Base-by-base conservation (phyloP, 2,329 filamentous ascomycete species). In the Didymella keratinophila region DNA sequence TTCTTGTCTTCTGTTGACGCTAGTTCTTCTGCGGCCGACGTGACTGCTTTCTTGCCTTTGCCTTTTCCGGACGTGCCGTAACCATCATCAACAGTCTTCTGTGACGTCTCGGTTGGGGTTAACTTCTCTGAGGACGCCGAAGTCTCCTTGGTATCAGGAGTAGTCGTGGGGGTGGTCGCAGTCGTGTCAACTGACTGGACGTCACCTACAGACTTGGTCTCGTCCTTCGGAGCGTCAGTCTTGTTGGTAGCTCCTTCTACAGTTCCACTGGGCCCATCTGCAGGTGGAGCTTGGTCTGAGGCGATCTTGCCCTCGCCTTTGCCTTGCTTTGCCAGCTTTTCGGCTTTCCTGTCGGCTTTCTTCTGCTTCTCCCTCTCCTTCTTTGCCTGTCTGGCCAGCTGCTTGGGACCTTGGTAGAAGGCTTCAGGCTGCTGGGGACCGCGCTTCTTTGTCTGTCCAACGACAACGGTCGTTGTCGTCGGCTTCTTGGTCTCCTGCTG, bases 291-390 rank as follows among this genome's bases (percentile, higher is more conserved):
- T n/a, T 45, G 21, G 23, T 44, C 36, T 28, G 10, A 14, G n/a
- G 16, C 20, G 14, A 21, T 3, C 34, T 64, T 63, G 20, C 43
- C 51, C 3, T 55, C 47, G 7, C 7, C 16, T 36, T 36, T n/a
- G 16, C 16, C 16, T 8, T 36, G 4, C 32, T 36, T 36, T n/a
- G 32, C 32, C 14, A n/a, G 32, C 16, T 36, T 36, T 7, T 36
- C 71, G 52, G 78, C 78, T 56, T 76, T 77, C 63, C 76, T 77
- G 62, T 71, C 16, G 32, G 32, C 71, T 52, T 78, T 79, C 57
- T 76, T 77, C 63, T 75, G 77, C 23, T 71, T 69, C 20, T 73
- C 64, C 51, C 64, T 75, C 47, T 76, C 72, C 45, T 71, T 73
- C 53, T 72, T 73, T 21, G 65, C 64, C 37, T 72, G 70, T 50